Evolutionary conservation across 306 rosid genomes (phyloP).

Genomic region (Cucurbita moschata): DNA sequence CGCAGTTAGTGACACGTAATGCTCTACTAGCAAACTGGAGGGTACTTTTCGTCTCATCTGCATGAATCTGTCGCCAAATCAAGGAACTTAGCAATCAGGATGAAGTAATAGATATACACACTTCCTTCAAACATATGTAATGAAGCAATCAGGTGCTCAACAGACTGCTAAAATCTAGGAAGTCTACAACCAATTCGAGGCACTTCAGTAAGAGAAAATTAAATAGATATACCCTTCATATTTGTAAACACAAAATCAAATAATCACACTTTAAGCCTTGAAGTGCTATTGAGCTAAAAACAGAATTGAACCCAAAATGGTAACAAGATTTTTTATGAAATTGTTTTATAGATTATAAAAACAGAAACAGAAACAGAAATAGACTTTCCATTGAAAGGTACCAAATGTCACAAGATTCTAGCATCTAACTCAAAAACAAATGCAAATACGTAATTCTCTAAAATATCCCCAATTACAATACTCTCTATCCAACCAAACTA

Average conservation of each 20-base stretch:
- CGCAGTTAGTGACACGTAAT: conserved; percentile 82
- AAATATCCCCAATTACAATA: neutral
- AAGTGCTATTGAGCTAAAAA: neutral
- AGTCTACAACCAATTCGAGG: neutral
- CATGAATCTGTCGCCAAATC: conserved; percentile 55
- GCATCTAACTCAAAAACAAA: neutral
- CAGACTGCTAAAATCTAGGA: neutral
- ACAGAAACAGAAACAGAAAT: neutral
- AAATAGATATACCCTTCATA: neutral
- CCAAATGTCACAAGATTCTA: neutral
- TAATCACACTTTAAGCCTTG: neutral
- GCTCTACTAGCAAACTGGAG: conserved; percentile 98
- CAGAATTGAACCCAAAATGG: neutral
- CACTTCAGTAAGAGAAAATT: neutral
- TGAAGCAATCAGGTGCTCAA: neutral
- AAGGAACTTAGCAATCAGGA: conserved; percentile 13
- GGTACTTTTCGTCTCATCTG: conserved; percentile 95
- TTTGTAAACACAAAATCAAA: neutral
- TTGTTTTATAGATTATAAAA: neutral
- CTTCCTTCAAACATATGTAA: neutral
- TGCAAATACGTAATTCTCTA: neutral
- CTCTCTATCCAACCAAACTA: neutral
- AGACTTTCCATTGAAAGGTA: neutral
- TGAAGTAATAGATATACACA: neutral
- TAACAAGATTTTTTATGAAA: neutral